Evolutionary conservation across 345 rosid species (phyloP), one percentile per base, ranked within the genome.

Genomic region (Euphorbia peplus): DNA sequence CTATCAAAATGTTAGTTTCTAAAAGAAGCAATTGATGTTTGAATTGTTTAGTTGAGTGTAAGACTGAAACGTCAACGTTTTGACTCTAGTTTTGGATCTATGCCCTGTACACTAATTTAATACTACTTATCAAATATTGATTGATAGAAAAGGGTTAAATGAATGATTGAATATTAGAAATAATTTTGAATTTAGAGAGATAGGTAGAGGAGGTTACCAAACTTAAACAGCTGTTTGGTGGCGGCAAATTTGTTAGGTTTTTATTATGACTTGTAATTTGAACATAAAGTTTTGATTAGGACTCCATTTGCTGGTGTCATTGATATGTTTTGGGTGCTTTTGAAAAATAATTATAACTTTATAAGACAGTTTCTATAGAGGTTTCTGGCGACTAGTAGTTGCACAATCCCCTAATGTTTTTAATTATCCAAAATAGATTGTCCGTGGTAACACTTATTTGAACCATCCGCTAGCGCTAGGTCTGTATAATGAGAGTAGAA

Each of bases 51-150:
- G 41, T 54, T 67, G 41, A 19, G 30, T 46, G 28, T 21, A 10
- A 26, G 71, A 44, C 37, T 37, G 18, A 21, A 55, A 14, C 25
- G 14, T 21, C 30, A 29, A 1, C 47, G 26, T 65, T n/a, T 64
- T 64, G 80, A 76, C 77, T 52, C 10, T 22, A 67, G 69, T 44
- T 68, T 70, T 73, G 78, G 76, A 73, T 50, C 44, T n/a, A n/a
- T n/a, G n/a, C n/a, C 12, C 18, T 50, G 21, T 14, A 18, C 58
- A 26, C 60, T 24, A 37, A 14, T 42, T 41, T 19, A 28, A 10
- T 32, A 35, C 48, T n/a, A n/a, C n/a, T n/a, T n/a, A n/a, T n/a
- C 35, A 42, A 60, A 26, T 24, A 59, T 19, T 59, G 25, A 16
- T 28, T 59, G 63, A 56, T 8, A 56, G 60, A 56, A 51, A 9